A percentile compares a stretch with the other conserved stretches of the same genome.
Evolutionary conservation across 352 stramenopile species (phyloP).

Genomic region (Phytopythium vexans): DNA sequence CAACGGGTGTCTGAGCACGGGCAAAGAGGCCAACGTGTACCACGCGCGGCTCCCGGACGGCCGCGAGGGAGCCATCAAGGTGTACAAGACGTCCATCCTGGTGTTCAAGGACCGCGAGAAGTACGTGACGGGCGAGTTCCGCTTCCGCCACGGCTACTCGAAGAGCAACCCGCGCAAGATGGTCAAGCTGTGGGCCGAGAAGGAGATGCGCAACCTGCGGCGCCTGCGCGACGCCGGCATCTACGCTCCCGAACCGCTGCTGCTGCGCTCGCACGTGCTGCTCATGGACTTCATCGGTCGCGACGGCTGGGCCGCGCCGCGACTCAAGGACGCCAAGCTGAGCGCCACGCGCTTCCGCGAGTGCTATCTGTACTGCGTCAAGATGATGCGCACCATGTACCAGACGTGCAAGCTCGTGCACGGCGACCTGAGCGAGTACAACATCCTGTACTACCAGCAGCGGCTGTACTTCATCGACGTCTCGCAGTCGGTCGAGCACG

Average conservation of each 20-base stretch:
- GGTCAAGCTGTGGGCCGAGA: slow-evolving; percentile 99
- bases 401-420: slow-evolving; percentile 96
- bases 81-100: slow-evolving; percentile 92
- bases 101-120: slow-evolving; percentile 99
- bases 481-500: slow-evolving; percentile 97
- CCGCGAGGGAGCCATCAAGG: slow-evolving; percentile 80
- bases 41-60: slow-evolving; percentile 86
- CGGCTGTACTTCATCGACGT: slow-evolving; percentile 99
- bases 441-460: slow-evolving; percentile 98
- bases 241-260: slow-evolving; percentile 87
- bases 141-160: slow-evolving; percentile 97
- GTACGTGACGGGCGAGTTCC: slow-evolving; percentile 98
- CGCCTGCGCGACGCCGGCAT: slow-evolving; percentile 91
- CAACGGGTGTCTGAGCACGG: slow-evolving; percentile 98
- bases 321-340: slow-evolving; percentile 94
- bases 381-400: slow-evolving; percentile 97
- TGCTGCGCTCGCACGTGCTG: slow-evolving; percentile 97
- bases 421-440: slow-evolving; percentile 99
- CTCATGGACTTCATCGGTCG: slow-evolving; percentile 99
- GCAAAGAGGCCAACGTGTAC: slow-evolving; percentile 99
- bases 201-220: slow-evolving; percentile 98
- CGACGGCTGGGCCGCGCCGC: slow-evolving; percentile 93
- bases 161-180: slow-evolving; percentile 98
- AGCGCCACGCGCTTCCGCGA: slow-evolving; percentile 90
- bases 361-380: slow-evolving; percentile 94